Evolutionary conservation across 139 green algal genomes (phyloP), one percentile per base, ranked within the genome.

Genomic region (Astrephomene gubernaculifera): DNA sequence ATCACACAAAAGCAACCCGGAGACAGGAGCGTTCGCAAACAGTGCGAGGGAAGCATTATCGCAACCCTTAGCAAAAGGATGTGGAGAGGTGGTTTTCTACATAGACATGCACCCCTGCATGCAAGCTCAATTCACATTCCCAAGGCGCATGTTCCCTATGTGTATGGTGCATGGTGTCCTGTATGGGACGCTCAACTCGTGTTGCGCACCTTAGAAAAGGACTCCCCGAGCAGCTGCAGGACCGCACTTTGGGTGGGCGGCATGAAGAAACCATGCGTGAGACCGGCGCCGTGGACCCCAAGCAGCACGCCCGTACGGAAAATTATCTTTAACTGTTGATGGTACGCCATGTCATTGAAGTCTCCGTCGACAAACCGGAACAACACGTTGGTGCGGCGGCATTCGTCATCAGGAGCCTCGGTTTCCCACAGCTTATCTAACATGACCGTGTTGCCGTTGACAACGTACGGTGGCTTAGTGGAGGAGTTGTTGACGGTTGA

Each of bases 221-320:
- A 67, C 22, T 84, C 63, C 9, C 78, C 78, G 43, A 84, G 78
- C 78, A 84, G 64, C 78, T 84, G 78, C 31, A 84, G 64, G 43
- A 84, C 78, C 2, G 78, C 78, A 33, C 43, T 52, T 63, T 84
- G 78, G 2, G 43, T 63, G 3, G 78, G 78, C 33, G 63, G 61
- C 61, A 84, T 35, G 64, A 75, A 84, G 78, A 53, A 84, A 44
- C 78, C 78, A 43, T 84, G 78, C 33, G 78, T 84, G 7, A 84
- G 78, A 31, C 78, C 78, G 6, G 78, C 78, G 24, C 78, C 78
- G 78, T 84, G 78, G 22, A 84, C 78, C 43, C 78, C 78, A 43
- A 57, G 61, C 63, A 84, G 43, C 43, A 84, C 78, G 43, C 78
- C 78, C 5, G 78, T 84, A 27, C 41, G 43, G 41, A 84, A 84